Evolutionary conservation across 768 basidiomycete genomes (phyloP).

Genomic region (Mycena capillaripes): DNA sequence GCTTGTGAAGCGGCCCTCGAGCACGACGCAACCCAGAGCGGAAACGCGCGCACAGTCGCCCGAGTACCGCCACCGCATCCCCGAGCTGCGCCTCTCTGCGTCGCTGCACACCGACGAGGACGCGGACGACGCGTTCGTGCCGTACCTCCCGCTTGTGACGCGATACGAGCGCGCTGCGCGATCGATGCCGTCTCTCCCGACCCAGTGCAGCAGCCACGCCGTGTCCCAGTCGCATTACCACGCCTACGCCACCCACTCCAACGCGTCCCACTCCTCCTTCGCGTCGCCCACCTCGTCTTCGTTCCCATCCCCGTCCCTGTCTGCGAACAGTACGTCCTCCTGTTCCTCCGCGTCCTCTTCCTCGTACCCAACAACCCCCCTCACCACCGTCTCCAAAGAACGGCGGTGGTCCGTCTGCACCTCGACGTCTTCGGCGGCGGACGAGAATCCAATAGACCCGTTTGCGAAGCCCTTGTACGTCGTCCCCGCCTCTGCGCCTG

Average conservation of each 20-base stretch:
- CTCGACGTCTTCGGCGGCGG: no score
- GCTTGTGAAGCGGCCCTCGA: constrained; percentile 17
- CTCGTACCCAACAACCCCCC: no score
- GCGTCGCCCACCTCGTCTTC: constrained; percentile 1
- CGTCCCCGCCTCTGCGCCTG: no score
- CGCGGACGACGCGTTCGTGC: constrained; percentile 6
- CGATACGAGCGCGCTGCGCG: constrained; percentile 18
- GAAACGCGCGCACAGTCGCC: neutral
- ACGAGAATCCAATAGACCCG: no score
- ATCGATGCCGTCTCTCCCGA: constrained; percentile 14
- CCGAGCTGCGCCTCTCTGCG: constrained; percentile 7
- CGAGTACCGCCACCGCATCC: constrained; percentile 20
- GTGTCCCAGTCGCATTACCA: neutral
- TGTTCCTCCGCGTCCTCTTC: neutral
- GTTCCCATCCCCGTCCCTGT: neutral
- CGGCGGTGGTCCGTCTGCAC: no score
- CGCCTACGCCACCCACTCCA: neutral
- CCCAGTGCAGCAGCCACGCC: neutral
- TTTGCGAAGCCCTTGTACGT: no score
- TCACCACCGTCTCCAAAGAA: no score
- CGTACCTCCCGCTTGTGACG: constrained; percentile 21
- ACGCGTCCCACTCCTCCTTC: neutral
- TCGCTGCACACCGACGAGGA: no score
- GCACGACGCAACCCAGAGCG: neutral
- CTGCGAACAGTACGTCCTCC: neutral